Conservation (phyloP, 345 rosid species). For the Iberis pinnata region DNA sequence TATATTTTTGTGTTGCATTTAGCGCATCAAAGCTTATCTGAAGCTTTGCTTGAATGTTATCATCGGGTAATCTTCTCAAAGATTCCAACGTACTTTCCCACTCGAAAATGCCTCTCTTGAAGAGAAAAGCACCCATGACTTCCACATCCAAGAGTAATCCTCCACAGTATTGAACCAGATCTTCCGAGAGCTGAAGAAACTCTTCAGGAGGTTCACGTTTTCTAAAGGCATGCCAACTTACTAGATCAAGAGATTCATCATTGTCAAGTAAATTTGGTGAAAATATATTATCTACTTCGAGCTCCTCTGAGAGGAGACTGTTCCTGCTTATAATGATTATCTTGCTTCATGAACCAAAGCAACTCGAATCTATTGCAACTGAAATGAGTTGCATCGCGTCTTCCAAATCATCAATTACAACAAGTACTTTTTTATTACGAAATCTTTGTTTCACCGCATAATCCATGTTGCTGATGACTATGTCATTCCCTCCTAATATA, state of each 20-base stretch:
- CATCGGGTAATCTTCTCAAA: not conserved
- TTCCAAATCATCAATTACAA: too few relatives aligned
- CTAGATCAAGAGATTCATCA: slow-evolving; percentile 20
- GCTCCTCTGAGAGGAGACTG: too few relatives aligned
- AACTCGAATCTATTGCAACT: too few relatives aligned
- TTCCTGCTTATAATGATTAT: too few relatives aligned
- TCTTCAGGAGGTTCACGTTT: not conserved
- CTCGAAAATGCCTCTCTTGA: not conserved
- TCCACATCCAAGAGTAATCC: slow-evolving; percentile 31
- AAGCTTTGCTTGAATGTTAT: slow-evolving; percentile 10
- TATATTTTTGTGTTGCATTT: not conserved
- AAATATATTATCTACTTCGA: too few relatives aligned
- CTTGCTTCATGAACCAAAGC: too few relatives aligned
- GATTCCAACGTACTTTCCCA: slow-evolving; percentile 1
- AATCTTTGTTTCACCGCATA: too few relatives aligned
- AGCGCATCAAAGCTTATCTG: slow-evolving; percentile 17
- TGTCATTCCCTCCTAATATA: too few relatives aligned
- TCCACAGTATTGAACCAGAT: slow-evolving; percentile 9
- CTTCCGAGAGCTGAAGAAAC: not conserved
- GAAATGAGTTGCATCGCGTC: too few relatives aligned
- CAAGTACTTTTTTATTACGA: too few relatives aligned
- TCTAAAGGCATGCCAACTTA: slow-evolving; percentile 23
- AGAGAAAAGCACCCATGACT: slow-evolving; percentile 25
- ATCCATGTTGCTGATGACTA: too few relatives aligned
- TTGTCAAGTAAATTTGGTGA: too few relatives aligned